Conservation (phyloP, 306 rosid genomes). For the Medicago truncatula region DNA sequence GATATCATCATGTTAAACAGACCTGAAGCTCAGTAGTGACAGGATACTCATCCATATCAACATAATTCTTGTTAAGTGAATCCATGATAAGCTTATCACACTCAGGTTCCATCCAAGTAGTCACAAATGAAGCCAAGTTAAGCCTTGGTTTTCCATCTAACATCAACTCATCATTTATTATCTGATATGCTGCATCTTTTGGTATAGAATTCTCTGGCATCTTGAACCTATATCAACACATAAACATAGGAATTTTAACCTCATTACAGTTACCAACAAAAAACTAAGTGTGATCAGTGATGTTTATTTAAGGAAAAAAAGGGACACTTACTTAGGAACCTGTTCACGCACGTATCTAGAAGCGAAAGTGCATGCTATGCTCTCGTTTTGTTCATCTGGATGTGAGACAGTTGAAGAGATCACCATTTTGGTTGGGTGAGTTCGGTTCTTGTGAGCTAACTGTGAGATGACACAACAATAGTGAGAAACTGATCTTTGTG, state of each 20-base stretch:
- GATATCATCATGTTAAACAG: not conserved
- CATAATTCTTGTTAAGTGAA: slow-evolving; percentile 86
- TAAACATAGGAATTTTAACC: not conserved
- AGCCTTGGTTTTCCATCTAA: slow-evolving; percentile 58
- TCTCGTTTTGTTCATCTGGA: slow-evolving; percentile 42
- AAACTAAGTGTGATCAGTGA: not conserved
- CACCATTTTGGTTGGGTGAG: slow-evolving; percentile 53
- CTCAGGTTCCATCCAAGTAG: slow-evolving; percentile 78
- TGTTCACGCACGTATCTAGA: slow-evolving; percentile 63
- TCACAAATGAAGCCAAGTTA: slow-evolving; percentile 57
- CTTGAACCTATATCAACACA: slow-evolving; percentile 46
- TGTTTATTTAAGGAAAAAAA: not conserved
- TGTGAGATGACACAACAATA: not conserved
- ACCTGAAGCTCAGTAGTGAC: slow-evolving; percentile 95
- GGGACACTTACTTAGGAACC: slow-evolving; percentile 54
- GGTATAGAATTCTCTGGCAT: slow-evolving; percentile 53
- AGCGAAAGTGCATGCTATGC: slow-evolving; percentile 56
- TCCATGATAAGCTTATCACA: slow-evolving; percentile 79
- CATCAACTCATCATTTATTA: slow-evolving; percentile 61
- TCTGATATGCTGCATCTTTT: slow-evolving; percentile 60
- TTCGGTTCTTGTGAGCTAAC: not conserved
- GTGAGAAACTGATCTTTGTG: not conserved
- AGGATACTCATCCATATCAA: slow-evolving; percentile 98
- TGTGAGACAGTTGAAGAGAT: slow-evolving; percentile 49
- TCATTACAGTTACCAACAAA: not conserved